Base-by-base conservation (phyloP, 208 protist genomes). In the Acanthamoeba sp. region DNA sequence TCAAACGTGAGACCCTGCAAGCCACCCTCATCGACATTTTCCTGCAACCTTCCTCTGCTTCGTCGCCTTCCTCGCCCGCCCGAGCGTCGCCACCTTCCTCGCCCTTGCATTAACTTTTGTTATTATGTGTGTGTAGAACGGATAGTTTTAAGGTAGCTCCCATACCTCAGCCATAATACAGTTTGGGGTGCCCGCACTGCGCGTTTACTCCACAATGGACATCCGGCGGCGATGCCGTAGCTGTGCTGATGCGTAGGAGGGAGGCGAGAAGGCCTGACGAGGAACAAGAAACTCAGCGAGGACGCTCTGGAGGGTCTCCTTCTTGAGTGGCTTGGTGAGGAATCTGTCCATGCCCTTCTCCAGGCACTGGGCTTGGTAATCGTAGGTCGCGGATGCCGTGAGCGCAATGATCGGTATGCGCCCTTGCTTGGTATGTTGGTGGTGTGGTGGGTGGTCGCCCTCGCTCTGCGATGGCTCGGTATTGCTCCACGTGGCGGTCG, bases 301-400 rank as follows among this genome's bases (percentile, higher is more conserved):
- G 16, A 55, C 48, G 48, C 48, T 12, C 48, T 40, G 38, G 48
- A 88, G 80, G 16, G n/a, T 34, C 80, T 64, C 80, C 80, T 64
- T 64, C 45, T 38, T 62, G 48, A 88, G 42, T 4, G 80, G 80
- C 80, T 88, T 88, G 45, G 48, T 64, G 48, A 88, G 50, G 48
- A 88, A 88, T 0, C 48, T 14, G 80, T 88, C 80, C 80, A 88
- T 88, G 80, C 80, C 48, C 32, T 52, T 62, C 42, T 55, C 80
- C 38, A 64, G 80, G 80, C 80, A 88, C 32, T 62, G 12, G 50
- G 34, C 80, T n/a, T 64, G 9, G 80, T 88, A 52, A 29, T 88
- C 32, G 2, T 5, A 14, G 1, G 50, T 88, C 0, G 48, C 48
- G 4, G 32, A 52, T 22, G 80, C 80, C n/a, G 48, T 64, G 6